Evolutionary conservation across 2,329 filamentous ascomycete species (phyloP).

Genomic region (Lecanicillium sp.): DNA sequence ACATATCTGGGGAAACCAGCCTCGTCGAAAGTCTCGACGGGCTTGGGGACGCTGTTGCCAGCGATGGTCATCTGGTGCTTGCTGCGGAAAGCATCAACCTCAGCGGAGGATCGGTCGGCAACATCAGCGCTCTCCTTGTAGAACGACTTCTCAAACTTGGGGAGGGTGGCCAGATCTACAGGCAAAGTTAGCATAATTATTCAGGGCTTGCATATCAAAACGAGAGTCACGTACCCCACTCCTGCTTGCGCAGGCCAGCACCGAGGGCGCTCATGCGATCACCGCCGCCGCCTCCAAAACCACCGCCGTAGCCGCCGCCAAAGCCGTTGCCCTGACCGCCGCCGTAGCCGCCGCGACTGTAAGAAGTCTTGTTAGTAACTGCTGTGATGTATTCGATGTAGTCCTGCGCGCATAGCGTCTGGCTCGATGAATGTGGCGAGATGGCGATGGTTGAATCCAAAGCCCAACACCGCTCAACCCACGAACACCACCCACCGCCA

Average conservation of each 20-base stretch:
- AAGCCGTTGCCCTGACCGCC: conserved; percentile 30
- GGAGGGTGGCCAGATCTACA: conserved; percentile 66
- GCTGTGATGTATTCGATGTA: not conserved
- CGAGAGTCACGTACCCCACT: conserved; percentile 62
- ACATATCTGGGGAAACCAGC: conserved; percentile 95
- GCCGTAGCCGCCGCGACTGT: conserved; percentile 34
- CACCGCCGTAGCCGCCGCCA: conserved; percentile 27
- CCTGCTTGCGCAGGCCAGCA: conserved; percentile 76
- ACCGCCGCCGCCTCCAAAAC: conserved; percentile 55
- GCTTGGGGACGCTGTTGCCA: conserved; percentile 77
- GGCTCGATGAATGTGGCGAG: too few relatives aligned
- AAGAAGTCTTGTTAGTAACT: conserved; percentile 25
- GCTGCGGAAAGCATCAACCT: conserved; percentile 83
- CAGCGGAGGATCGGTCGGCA: conserved; percentile 60
- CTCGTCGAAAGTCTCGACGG: conserved; percentile 95
- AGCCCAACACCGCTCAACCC: not conserved
- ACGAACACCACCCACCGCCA: not conserved
- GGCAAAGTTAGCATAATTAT: conserved; percentile 18
- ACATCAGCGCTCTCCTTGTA: conserved; percentile 93
- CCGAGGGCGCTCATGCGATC: conserved; percentile 94
- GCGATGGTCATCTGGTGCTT: conserved; percentile 78
- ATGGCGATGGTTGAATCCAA: too few relatives aligned
- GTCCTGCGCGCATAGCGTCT: too few relatives aligned
- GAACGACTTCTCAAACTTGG: conserved; percentile 99
- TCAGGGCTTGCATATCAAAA: conserved; percentile 14